Evolutionary conservation across 2,329 filamentous ascomycete genomes (phyloP), one percentile per base, ranked within the genome.

Genomic region (Claviceps fusiformis): DNA sequence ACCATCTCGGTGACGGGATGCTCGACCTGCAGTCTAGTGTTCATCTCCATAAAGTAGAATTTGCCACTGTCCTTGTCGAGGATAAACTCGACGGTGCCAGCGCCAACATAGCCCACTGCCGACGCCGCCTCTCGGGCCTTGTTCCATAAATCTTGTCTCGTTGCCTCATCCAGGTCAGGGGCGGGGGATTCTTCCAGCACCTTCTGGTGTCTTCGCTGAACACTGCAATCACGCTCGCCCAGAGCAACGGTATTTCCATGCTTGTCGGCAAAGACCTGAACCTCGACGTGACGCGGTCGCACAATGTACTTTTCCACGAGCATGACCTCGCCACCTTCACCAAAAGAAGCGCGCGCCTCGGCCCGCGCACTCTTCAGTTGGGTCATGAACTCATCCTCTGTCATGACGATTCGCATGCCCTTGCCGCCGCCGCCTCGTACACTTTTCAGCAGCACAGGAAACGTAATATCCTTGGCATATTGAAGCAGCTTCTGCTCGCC

Each of bases 11-110:
- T 97, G 24, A 97, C 93, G 0, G 93, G 93, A 64, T 98, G 93
- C 72, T 98, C 93, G 52, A 98, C 93, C 70, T 98, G 93, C 24
- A 98, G 75, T 53, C 93, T 80, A 0, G 93, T 96, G 64, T 89
- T 86, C 79, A 88, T 87, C 71, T 88, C 85, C 79, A 87, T 85
- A 62, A 88, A 88, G 69, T 82, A 95, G 68, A 93, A 95, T 47
- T 86, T 80, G 50, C 83, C 87, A 6, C 82, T 84, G 62, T 88
- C 82, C 65, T 89, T 87, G 68, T 95, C 89, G 5, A 95, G 84
- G 47, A 95, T 86, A 65, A 91, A 95, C 70, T 95, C 90, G 24
- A 95, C 86, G 0, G 90, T 95, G 1, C 90, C 90, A 9, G 89
- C 90, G 7, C 87, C 89, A n/a, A 86, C 85, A 63, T 95, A 95